Conservation (phyloP, 345 rosid genomes). For the Bruguiera parviflora region DNA sequence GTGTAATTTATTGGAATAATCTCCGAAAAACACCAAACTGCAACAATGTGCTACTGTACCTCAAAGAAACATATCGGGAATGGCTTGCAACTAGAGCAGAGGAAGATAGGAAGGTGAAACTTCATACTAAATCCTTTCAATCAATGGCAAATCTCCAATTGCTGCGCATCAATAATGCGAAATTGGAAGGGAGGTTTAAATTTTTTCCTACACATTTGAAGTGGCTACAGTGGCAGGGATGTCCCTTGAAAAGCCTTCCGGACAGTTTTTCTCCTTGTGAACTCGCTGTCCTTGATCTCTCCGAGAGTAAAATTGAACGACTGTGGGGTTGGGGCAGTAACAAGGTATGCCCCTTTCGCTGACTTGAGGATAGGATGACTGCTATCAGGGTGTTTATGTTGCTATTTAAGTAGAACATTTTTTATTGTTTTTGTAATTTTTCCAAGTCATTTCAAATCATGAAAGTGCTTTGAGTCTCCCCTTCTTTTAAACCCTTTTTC, state of each 20-base stretch:
- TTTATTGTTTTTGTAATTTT: too few relatives aligned
- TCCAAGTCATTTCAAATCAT: too few relatives aligned
- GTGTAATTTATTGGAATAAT: constrained; percentile 1
- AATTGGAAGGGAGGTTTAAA: constrained; percentile 47
- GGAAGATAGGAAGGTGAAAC: constrained; percentile 19
- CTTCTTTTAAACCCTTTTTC: too few relatives aligned
- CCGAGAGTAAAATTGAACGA: constrained; percentile 44
- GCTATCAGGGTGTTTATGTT: too few relatives aligned
- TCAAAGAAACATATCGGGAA: constrained; percentile 17
- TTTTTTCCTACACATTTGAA: constrained; percentile 46
- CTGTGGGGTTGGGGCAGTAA: constrained; percentile 27
- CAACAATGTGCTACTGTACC: constrained; percentile 9
- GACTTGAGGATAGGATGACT: background rate
- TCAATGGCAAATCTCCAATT: constrained; percentile 52
- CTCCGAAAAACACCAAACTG: constrained; percentile 8
- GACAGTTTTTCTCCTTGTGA: constrained; percentile 28
- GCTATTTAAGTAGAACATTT: too few relatives aligned
- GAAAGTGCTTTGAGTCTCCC: too few relatives aligned
- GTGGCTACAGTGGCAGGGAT: constrained; percentile 73
- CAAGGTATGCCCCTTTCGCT: constrained; percentile 24
- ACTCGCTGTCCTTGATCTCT: constrained; percentile 74
- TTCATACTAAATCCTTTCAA: constrained; percentile 35
- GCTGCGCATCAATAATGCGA: constrained; percentile 58
- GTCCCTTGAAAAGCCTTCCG: constrained; percentile 47
- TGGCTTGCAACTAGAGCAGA: constrained; percentile 12